Conservation (phyloP, 2,329 filamentous ascomycete species). For the Aureobasidium namibiae region DNA sequence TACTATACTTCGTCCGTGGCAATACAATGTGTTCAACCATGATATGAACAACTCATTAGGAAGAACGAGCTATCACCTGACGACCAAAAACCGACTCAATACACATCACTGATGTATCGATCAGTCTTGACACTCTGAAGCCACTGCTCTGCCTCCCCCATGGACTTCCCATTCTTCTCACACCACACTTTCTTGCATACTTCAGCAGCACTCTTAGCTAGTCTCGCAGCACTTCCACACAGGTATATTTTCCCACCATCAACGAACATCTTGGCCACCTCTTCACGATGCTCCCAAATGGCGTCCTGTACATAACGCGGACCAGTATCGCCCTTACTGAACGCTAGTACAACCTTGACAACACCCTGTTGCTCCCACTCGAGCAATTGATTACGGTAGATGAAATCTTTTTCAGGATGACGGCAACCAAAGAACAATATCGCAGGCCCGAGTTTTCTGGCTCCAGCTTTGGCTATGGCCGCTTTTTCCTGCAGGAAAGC, state of each 20-base stretch:
- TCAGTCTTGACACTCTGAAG: constrained; percentile 27
- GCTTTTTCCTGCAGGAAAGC: constrained; percentile 36
- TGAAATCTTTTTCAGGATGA: not conserved
- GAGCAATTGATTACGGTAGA: not conserved
- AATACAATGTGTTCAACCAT: no score
- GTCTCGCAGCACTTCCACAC: constrained; percentile 26
- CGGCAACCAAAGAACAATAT: constrained; percentile 37
- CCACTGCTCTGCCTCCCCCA: constrained; percentile 32
- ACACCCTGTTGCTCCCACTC: not conserved
- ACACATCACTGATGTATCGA: constrained; percentile 37
- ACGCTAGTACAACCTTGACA: not conserved
- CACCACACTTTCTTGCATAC: constrained; percentile 35
- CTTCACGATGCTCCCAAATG: constrained; percentile 25
- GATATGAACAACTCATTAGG: no score
- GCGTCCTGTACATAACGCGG: constrained; percentile 29
- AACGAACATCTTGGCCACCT: constrained; percentile 33
- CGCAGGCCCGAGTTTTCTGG: constrained; percentile 30
- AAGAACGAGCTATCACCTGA: no score
- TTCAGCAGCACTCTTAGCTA: constrained; percentile 34
- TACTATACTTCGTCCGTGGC: no score
- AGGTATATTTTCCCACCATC: constrained; percentile 45
- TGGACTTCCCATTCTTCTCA: constrained; percentile 30
- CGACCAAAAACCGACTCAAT: not conserved
- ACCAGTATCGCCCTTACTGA: not conserved
- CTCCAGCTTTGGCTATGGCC: constrained; percentile 28